Evolutionary conservation across 2,329 filamentous ascomycete genomes (phyloP), one percentile per base, ranked within the genome.

Genomic region (Emergomyces pasteurianus): DNA sequence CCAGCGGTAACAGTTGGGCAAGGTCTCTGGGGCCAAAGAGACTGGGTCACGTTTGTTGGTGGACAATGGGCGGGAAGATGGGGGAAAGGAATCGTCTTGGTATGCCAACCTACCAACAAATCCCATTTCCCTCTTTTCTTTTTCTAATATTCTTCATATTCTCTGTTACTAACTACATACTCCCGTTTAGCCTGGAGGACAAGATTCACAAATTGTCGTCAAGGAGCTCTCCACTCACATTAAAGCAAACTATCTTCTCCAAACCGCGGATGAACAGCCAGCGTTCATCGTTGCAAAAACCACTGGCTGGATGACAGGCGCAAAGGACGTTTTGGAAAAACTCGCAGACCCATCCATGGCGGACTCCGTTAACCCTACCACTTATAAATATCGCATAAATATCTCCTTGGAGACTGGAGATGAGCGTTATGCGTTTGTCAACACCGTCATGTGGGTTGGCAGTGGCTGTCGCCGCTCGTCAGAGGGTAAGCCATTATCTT

Each of bases 31-130:
- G 79, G 79, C n/a, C 73, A 78, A 59, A 70, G 78, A 47, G 78
- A 80, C 63, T 81, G 79, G 79, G 74, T 81, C 52, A 78, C 76
- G 42, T 80, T 79, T 64, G 70, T 79, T 42, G 78, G 78, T 59
- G 79, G 79, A 14, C 75, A 79, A 64, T 81, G 79, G 79, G 77
- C 77, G 54, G 79, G 79, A 56, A 70, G 77, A 69, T 81, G 78
- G 78, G 79, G 78, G 14, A 79, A 79, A 66, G 79, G 79, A 31
- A 76, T 79, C 58, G 74, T 80, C 61, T 67, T 80, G 71, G 78
- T 80, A n/a, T 26, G n/a, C 54, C 43, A 28, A n/a, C 26, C 58
- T 7, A 31, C 31, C 31, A 31, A 31, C 23, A 23, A 0, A 12
- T 6, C 1, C 16, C 21, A 3, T 49, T 21, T 26, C 1, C n/a